Base-by-base conservation (phyloP, 192 early-diverging fungal species). In the Mortierella antarctica region DNA sequence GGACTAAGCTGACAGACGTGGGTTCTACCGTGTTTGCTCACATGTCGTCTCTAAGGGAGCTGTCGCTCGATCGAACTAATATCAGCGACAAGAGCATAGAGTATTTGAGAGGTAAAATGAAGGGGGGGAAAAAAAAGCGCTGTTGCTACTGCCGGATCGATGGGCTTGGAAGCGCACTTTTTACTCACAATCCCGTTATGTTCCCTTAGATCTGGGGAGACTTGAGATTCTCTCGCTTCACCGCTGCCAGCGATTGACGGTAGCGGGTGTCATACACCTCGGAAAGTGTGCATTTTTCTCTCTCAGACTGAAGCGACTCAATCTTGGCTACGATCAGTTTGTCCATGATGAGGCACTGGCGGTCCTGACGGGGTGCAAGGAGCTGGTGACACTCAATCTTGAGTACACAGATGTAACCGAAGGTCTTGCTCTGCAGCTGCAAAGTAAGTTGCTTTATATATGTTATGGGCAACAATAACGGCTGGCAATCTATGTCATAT, bases 1-100 rank as follows among this genome's bases (percentile, higher is more conserved):
- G 85, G 4, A 89, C 88, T 17, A 82, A 78, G 20, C 49, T 90
- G 10, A 90, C 87, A 10, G 87, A 90, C 41, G 57, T 55, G n/a
- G 86, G 88, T 1, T n/a, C 89, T 4, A 53, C 57, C 8, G 67
- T 65, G 8, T 60, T 77, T 62, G 54, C 67, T 55, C 82, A 76
- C 51, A 52, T 85, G 64, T 63, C 41, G 1, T 66, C 66, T 7
- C 63, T 87, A 18, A 71, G 63, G 21, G 83, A 84, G 31, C 74
- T 89, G 10, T 74, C 68, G 59, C 65, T 88, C 17, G 88, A 88
- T 48, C 72, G 84, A 11, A 87, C 85, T 2, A 12, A 20, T 20
- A 73, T 88, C 17, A 65, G 79, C 11, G 85, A 89, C 56, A 83
- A 73, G 47, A 57, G 73, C 18, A 73, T 87, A 42, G 71, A 70